Evolutionary conservation across 2,329 filamentous ascomycete genomes (phyloP).

Genomic region (Mycosphaerella sp.): DNA sequence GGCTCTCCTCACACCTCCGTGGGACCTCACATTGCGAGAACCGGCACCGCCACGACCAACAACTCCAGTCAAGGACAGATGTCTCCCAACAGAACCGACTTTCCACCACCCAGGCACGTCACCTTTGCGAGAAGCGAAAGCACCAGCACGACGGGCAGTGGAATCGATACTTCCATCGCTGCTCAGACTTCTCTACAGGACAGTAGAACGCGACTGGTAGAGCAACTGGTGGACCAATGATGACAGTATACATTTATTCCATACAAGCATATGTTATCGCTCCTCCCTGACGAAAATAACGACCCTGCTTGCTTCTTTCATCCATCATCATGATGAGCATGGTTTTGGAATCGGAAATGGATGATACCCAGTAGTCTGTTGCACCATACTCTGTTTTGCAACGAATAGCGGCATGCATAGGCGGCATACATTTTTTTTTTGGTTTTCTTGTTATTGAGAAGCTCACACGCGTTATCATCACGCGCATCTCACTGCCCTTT

Average conservation of each 20-base stretch:
- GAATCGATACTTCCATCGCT: not conserved
- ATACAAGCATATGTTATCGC: slow-evolving; percentile 7
- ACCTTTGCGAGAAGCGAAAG: slow-evolving; percentile 30
- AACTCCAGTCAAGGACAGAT: slow-evolving; percentile 18
- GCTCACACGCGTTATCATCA: too few relatives aligned
- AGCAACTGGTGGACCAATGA: slow-evolving; percentile 10
- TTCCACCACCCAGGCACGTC: slow-evolving; percentile 23
- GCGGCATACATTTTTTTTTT: too few relatives aligned
- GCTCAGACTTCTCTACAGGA: slow-evolving; percentile 12
- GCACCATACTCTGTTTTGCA: too few relatives aligned
- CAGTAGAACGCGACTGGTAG: slow-evolving; percentile 9
- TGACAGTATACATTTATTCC: not conserved
- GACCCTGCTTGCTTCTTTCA: too few relatives aligned
- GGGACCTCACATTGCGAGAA: slow-evolving; percentile 34
- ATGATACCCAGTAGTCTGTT: too few relatives aligned
- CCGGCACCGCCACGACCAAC: slow-evolving; percentile 13
- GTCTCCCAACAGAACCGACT: slow-evolving; percentile 24
- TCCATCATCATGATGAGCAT: too few relatives aligned
- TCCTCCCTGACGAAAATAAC: too few relatives aligned
- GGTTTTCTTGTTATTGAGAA: too few relatives aligned
- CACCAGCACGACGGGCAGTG: slow-evolving; percentile 17
- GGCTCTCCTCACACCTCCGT: slow-evolving; percentile 42
- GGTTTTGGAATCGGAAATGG: too few relatives aligned
- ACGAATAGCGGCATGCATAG: too few relatives aligned
- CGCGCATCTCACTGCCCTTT: too few relatives aligned